Evolutionary conservation across 768 basidiomycete genomes (phyloP).

Genomic region (Leccinum sublutescens): DNA sequence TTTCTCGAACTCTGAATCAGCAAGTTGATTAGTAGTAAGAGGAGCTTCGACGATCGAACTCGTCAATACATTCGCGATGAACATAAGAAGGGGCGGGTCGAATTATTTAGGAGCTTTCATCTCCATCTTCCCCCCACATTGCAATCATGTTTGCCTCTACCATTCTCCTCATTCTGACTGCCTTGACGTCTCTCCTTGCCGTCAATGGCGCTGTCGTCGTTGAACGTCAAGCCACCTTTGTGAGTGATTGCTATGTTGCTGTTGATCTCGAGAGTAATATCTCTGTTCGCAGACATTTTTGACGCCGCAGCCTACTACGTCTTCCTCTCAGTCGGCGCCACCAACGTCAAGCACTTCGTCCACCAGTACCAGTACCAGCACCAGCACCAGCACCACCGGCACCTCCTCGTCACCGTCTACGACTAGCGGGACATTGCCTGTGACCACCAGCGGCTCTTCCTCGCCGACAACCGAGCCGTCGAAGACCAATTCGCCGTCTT

Average conservation of each 20-base stretch:
- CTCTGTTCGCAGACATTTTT: neutral
- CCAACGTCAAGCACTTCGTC: neutral
- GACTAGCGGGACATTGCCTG: neutral
- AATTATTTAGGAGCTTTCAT: too few species aligned
- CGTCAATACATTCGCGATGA: constrained; percentile 7
- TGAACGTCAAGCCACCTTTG: constrained; percentile 15
- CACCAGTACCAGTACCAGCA: neutral
- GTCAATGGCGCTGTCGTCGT: constrained; percentile 17
- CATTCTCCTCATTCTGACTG: constrained; percentile 1
- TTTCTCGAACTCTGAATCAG: neutral
- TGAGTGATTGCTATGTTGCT: constrained; percentile 1
- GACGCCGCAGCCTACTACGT: constrained; percentile 12
- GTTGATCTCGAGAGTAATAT: neutral
- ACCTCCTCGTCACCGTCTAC: neutral
- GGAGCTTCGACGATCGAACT: neutral
- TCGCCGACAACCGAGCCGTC: neutral
- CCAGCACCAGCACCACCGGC: neutral
- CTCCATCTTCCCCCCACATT: neutral
- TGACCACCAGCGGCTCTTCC: neutral
- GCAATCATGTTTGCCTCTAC: constrained; percentile 10
- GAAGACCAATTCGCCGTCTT: neutral
- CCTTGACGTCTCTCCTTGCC: constrained; percentile 12
- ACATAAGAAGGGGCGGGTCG: constrained; percentile 7
- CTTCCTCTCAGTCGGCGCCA: neutral
- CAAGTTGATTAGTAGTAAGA: neutral